These are phyloP conservation scores for Scedosporium apiospermum DNA, from an alignment of 2,329 filamentous ascomycete genomes.

Conservation along the genomic window DNA sequence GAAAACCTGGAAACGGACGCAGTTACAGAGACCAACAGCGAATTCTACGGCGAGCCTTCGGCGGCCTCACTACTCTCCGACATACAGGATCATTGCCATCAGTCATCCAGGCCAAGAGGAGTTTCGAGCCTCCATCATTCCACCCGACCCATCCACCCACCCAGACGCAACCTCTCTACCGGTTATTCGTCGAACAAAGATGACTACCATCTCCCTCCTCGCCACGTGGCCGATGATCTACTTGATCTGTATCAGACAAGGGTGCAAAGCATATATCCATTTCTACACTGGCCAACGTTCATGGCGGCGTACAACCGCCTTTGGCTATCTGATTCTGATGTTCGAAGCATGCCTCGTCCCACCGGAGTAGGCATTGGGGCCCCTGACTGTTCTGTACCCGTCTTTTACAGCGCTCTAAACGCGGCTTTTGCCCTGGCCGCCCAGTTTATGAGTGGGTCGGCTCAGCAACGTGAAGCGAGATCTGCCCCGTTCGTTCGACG, in stretches of 20 bases:
- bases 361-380: not conserved
- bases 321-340: slow-evolving; percentile 2
- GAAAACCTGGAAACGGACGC: too few relatives aligned
- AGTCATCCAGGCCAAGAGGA: not conserved
- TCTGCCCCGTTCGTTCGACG: not conserved
- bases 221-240: slow-evolving; percentile 10
- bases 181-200: not conserved
- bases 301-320: slow-evolving; percentile 7
- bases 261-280: slow-evolving; percentile 12
- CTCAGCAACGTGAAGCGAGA: slow-evolving; percentile 3
- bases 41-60: not conserved
- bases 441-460: slow-evolving; percentile 9
- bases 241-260: slow-evolving; percentile 10
- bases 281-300: slow-evolving; percentile 12
- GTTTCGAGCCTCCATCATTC: too few relatives aligned
- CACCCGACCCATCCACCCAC: not conserved
- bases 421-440: slow-evolving; percentile 15
- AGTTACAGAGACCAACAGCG: too few relatives aligned
- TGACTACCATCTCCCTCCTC: slow-evolving; percentile 5
- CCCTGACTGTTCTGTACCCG: not conserved
- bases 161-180: not conserved
- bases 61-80: not conserved
- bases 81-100: not conserved
- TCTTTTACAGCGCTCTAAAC: slow-evolving; percentile 12
- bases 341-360: slow-evolving; percentile 4